phyloP scores from a whole-genome alignment of 116 monocot genomes.

The Dioscorea cayenensis region DNA sequence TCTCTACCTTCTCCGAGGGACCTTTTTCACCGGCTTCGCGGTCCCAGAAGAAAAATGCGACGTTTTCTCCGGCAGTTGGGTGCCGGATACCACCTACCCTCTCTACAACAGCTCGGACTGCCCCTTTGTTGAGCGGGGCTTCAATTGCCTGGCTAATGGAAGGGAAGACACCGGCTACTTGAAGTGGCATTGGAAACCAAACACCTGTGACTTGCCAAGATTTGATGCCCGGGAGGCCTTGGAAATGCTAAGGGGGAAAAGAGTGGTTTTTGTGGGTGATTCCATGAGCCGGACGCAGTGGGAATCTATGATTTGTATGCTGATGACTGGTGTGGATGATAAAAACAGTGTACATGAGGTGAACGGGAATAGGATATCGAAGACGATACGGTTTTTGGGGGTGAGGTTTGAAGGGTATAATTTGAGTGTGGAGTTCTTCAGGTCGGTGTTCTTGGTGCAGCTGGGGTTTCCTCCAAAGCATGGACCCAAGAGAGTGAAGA shows the following conservation, averaged over 20 bases:
- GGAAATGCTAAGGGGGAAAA: constrained; percentile 63
- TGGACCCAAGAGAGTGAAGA: constrained; percentile 51
- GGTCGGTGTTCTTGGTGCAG: constrained; percentile 84
- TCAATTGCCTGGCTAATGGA: constrained; percentile 95
- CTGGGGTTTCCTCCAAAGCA: constrained; percentile 42
- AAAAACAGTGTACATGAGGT: constrained; percentile 74
- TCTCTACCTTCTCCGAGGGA: constrained; percentile 30
- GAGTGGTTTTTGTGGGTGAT: constrained; percentile 88
- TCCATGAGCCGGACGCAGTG: constrained; percentile 99
- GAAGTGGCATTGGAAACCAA: constrained; percentile 90
- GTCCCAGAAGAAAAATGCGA: constrained; percentile 30
- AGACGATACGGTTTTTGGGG: constrained; percentile 80
- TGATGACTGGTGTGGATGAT: constrained; percentile 76
- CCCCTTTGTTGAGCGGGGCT: constrained; percentile 82
- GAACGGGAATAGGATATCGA: constrained; percentile 77
- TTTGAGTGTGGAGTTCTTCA: constrained; percentile 82
- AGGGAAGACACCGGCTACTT: constrained; percentile 69
- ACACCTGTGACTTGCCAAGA: constrained; percentile 54
- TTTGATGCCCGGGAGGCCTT: constrained; percentile 40
- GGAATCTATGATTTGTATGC: constrained; percentile 95
- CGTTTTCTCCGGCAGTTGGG: constrained; percentile 86
- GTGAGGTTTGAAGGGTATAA: constrained; percentile 46
- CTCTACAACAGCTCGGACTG: constrained; percentile 85
- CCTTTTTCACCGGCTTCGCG: constrained; percentile 2
- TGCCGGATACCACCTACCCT: constrained; percentile 43